A percentile compares a stretch with the other conserved stretches of the same genome.
Conservation (phyloP, 148 eudicot species). For the Persicaria tinctoria region DNA sequence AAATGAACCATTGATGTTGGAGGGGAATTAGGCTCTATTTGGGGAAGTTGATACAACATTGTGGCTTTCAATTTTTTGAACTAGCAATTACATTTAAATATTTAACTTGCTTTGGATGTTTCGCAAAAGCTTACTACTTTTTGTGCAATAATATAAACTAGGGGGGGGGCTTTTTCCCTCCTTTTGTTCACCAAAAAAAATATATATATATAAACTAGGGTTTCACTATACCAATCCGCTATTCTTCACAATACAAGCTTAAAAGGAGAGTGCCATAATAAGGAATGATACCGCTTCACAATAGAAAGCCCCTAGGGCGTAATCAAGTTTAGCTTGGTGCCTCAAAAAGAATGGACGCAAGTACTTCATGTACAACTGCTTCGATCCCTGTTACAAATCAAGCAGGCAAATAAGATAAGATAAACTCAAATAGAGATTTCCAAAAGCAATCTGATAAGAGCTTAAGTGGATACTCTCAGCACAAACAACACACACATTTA, state of each 20-base stretch:
- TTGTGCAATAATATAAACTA: neutral
- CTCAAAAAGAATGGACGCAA: conserved; percentile 73
- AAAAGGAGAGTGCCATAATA: neutral
- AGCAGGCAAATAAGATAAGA: conserved; percentile 3
- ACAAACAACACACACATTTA: no score
- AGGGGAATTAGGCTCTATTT: neutral
- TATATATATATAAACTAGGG: neutral
- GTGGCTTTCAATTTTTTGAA: neutral
- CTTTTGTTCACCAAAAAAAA: no score
- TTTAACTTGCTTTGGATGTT: neutral
- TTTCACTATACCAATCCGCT: no score
- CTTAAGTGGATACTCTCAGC: no score
- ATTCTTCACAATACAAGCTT: neutral
- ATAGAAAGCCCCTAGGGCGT: conserved; percentile 42
- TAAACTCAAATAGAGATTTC: neutral
- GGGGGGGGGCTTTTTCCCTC: no score
- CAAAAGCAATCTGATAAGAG: neutral
- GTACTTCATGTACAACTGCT: conserved; percentile 49
- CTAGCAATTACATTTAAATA: neutral
- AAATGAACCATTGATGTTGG: neutral
- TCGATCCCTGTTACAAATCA: conserved; percentile 64
- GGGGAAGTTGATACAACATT: neutral
- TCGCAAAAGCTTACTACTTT: neutral
- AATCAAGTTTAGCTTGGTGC: conserved; percentile 80
- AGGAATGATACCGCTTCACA: conserved; percentile 52